These are phyloP conservation scores for Trichosporon sp. DNA, from an alignment of 1,284 basidiomycete genomes.

Conservation along the genomic window DNA sequence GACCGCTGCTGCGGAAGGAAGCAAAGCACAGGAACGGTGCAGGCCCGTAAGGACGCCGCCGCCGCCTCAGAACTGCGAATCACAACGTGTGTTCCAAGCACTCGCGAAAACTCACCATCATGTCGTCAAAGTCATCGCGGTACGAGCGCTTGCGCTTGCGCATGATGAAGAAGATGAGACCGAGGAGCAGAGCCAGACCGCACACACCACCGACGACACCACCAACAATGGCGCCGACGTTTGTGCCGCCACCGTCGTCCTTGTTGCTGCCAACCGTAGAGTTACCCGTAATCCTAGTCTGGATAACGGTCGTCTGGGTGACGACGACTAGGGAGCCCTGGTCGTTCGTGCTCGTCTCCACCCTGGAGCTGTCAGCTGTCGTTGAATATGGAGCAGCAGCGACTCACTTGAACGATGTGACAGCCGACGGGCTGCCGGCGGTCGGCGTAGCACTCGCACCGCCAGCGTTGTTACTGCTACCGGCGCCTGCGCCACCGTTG, in stretches of 20 bases:
- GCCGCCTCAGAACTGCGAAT: background rate
- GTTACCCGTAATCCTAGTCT: background rate
- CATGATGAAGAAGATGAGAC: conserved; percentile 38
- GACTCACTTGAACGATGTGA: background rate
- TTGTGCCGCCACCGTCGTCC: conserved; percentile 15
- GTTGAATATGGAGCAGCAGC: background rate
- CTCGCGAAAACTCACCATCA: conserved; percentile 38
- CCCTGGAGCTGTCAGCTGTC: background rate
- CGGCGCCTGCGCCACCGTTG: background rate
- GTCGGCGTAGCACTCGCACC: background rate
- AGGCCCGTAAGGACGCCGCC: background rate
- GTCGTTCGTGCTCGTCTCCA: background rate
- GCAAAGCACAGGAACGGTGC: background rate
- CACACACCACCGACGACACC: conserved; percentile 48
- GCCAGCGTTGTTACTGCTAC: background rate
- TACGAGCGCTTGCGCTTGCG: conserved; percentile 37
- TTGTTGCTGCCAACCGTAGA: background rate
- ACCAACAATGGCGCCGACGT: conserved; percentile 46
- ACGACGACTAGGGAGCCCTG: background rate
- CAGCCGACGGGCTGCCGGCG: background rate
- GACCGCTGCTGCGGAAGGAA: background rate
- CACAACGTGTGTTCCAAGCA: background rate
- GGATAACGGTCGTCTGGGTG: background rate
- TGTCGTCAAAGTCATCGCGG: conserved; percentile 48
- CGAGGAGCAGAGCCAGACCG: conserved; percentile 35